Conservation (phyloP, 176 grass and related monocot species). For the Chrysopogon serrulatus region DNA sequence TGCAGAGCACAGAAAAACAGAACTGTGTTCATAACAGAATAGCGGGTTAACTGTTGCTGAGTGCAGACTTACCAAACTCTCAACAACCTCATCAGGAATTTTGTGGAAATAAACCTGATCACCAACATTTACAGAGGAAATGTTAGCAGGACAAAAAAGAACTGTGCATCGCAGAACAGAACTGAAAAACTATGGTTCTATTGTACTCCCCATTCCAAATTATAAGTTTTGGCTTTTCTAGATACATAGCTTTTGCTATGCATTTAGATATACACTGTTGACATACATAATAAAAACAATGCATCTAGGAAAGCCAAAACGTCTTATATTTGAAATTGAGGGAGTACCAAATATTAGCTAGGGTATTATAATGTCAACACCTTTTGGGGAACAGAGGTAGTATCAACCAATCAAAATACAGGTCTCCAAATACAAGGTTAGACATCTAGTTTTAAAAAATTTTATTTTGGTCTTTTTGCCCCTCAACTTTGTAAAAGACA, state of each 20-base stretch:
- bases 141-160: conserved; percentile 10
- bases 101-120: conserved; percentile 90
- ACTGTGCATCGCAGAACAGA: not conserved
- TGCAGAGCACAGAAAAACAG: not conserved
- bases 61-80: conserved; percentile 64
- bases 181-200: not conserved
- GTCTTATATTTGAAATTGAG: too few relatives aligned
- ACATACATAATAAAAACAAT: too few relatives aligned
- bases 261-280: too few relatives aligned
- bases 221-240: too few relatives aligned
- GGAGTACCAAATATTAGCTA: too few relatives aligned
- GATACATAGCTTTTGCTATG: too few relatives aligned
- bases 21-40: too few relatives aligned
- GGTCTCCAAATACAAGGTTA: not conserved
- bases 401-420: not conserved
- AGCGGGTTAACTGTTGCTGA: not conserved
- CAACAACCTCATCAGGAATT: conserved; percentile 83
- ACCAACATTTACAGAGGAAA: conserved; percentile 21
- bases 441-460: not conserved
- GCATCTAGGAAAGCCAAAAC: too few relatives aligned
- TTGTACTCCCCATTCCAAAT: not conserved
- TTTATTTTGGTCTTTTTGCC: not conserved
- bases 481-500: not conserved
- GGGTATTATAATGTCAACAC: not conserved
- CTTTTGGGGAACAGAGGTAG: not conserved